Evolutionary conservation across 2,329 filamentous ascomycete species (phyloP), one percentile per base, ranked within the genome.

Genomic region (Trichocomaceae sp.): DNA sequence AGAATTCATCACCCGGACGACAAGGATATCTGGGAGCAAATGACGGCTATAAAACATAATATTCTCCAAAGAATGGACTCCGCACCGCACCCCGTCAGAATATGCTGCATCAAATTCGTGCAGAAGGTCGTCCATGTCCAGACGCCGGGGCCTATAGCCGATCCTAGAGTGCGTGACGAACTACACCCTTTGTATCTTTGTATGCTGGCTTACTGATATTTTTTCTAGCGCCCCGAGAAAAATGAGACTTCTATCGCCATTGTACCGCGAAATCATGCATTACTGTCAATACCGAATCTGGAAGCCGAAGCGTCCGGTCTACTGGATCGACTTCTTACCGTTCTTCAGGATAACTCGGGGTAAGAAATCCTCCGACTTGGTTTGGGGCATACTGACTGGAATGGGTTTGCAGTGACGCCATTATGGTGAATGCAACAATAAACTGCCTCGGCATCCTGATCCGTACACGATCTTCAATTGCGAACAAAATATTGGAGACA

Each of bases 31-130:
- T 99, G 93, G 93, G 87, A 93, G 67, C 83, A 85, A 60, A 95
- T 97, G 83, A 80, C 83, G 52, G 81, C 84, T 10, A 92, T 97
- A 73, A 99, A 99, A 76, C 83, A 87, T 54, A 87, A 85, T 64
- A 93, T 99, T 62, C 73, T 99, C 57, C 84, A 83, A 57, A 84
- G 93, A 65, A 96, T 95, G 92, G 92, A 96, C 63, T 81, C 78
- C 44, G 85, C 88, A 17, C 76, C 83, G 13, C 80, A 86, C 12
- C 86, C 89, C 2, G 83, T 97, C 59, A 86, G 86, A 64, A 86
- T 97, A 69, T 95, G 90, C 77, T 97, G 93, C 75, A 86, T 97
- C 79, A 99, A 99, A 72, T 99, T 99, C 71, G 86, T 90, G 37
- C 92, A 99, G 75, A 85, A 89, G 60, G 89, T 97, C 45, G 87